Percentiles rank a stretch among this genome's conserved stretches.
These are phyloP conservation scores for Penicillium chermesinum DNA, from an alignment of 495 filamentous ascomycete species.

Conservation along the genomic window DNA sequence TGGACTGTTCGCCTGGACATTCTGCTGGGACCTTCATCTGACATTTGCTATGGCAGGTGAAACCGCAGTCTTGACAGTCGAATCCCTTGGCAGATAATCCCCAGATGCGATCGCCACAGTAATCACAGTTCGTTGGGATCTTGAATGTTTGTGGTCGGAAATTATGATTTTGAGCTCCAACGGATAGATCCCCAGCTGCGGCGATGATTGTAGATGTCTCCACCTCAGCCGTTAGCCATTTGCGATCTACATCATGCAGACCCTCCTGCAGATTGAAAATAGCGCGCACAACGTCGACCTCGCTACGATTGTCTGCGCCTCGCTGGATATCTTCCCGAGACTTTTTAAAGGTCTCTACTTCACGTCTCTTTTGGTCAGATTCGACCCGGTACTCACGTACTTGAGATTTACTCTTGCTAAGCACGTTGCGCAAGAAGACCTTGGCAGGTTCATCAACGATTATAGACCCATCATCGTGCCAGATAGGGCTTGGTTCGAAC, in stretches of 20 bases:
- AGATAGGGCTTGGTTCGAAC: conserved; percentile 95
- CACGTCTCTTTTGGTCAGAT: conserved; percentile 73
- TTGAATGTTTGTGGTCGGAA: conserved; percentile 98
- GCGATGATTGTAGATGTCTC: conserved; percentile 84
- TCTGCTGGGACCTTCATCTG: conserved; percentile 97
- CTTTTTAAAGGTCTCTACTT: conserved; percentile 70
- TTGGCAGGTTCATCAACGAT: conserved; percentile 78
- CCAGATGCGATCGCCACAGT: conserved; percentile 96
- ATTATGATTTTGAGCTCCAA: conserved; percentile 88
- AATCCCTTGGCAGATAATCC: conserved; percentile 93
- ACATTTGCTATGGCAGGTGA: conserved; percentile 97
- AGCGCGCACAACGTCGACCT: conserved; percentile 69
- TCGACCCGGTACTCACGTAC: conserved; percentile 73
- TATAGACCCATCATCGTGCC: conserved; percentile 89
- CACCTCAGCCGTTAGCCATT: conserved; percentile 80
- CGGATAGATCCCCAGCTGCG: conserved; percentile 81
- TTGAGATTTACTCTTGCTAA: conserved; percentile 83
- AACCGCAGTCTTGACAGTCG: conserved; percentile 91
- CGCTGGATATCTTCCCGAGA: conserved; percentile 69
- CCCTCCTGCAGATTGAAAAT: conserved; percentile 78
- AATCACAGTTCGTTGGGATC: conserved; percentile 96
- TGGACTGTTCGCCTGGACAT: conserved; percentile 87
- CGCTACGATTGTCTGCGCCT: conserved; percentile 78
- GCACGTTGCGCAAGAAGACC: conserved; percentile 82
- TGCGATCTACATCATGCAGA: conserved; percentile 80